These are phyloP conservation scores for Epichloe baconii DNA, from an alignment of 2,329 filamentous ascomycete species.

Conservation along the genomic window DNA sequence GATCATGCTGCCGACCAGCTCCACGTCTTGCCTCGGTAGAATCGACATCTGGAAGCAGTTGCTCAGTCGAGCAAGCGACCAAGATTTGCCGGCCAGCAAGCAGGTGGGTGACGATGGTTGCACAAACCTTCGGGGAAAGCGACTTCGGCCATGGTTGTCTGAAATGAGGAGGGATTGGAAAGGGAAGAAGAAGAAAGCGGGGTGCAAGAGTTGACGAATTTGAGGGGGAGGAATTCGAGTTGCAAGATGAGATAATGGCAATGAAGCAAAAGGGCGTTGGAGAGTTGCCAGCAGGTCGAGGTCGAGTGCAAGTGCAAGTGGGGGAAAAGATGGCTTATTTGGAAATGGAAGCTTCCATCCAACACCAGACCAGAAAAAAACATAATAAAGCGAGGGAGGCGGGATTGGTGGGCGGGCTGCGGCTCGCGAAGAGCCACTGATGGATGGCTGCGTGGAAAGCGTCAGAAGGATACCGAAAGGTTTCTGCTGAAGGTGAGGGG, in stretches of 20 bases:
- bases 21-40: background rate
- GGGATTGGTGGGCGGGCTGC: slow-evolving; percentile 3
- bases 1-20: background rate
- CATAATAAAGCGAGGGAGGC: background rate
- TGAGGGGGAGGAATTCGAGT: background rate
- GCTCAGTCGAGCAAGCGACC: background rate
- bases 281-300: background rate
- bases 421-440: background rate
- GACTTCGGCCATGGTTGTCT: slow-evolving; percentile 15
- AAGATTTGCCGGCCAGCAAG: background rate
- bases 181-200: slow-evolving; percentile 2
- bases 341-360: slow-evolving; percentile 1
- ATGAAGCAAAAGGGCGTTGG: background rate
- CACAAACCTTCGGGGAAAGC: slow-evolving; percentile 26
- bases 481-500: background rate
- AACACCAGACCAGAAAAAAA: no score
- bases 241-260: background rate
- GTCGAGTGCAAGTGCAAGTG: background rate
- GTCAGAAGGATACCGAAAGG: slow-evolving; percentile 7
- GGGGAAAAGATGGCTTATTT: background rate
- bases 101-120: background rate
- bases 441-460: slow-evolving; percentile 5
- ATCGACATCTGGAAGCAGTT: background rate
- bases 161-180: background rate
- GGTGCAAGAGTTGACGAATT: background rate